These are phyloP conservation scores for Boletus fagicola DNA, from an alignment of 768 basidiomycete species.

Conservation along the genomic window DNA sequence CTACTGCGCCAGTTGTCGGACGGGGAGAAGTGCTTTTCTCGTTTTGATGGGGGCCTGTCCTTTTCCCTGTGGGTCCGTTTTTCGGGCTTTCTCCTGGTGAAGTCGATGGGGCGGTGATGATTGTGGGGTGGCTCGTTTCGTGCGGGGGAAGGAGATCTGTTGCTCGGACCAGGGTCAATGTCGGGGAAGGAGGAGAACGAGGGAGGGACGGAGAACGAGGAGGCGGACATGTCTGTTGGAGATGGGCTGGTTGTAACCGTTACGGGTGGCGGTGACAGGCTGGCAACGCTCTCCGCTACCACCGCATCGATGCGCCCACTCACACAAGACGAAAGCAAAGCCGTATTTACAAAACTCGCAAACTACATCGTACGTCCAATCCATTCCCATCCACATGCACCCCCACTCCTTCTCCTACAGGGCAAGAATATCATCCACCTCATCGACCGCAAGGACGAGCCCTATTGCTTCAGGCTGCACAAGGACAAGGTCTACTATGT, in stretches of 20 bases:
- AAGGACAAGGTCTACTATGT: conserved; percentile 96
- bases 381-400: accelerated
- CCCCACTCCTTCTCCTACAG: conserved; percentile 37
- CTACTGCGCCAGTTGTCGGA: conserved; percentile 25
- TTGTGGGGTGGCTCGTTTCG: conserved; percentile 17
- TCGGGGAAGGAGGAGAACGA: conserved; percentile 73
- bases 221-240: conserved; percentile 41
- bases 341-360: conserved; percentile 93
- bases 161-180: conserved; percentile 45
- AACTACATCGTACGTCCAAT: conserved; percentile 81
- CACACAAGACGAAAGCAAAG: conserved; percentile 95
- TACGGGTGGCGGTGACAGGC: conserved; percentile 8
- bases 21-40: conserved; percentile 31
- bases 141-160: conserved; percentile 17
- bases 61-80: conserved; percentile 29
- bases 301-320: conserved; percentile 75
- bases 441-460: conserved; percentile 91
- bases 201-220: conserved; percentile 59
- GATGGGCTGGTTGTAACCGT: not conserved
- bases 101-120: conserved; percentile 11
- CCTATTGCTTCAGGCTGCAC: conserved; percentile 93
- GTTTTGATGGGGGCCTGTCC: conserved; percentile 30
- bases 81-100: conserved; percentile 17
- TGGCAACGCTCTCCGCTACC: not conserved
- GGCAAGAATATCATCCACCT: conserved; percentile 96